Evolutionary conservation across 768 basidiomycete genomes (phyloP), one percentile per base, ranked within the genome.

Genomic region (Xerocomus spinulosus): DNA sequence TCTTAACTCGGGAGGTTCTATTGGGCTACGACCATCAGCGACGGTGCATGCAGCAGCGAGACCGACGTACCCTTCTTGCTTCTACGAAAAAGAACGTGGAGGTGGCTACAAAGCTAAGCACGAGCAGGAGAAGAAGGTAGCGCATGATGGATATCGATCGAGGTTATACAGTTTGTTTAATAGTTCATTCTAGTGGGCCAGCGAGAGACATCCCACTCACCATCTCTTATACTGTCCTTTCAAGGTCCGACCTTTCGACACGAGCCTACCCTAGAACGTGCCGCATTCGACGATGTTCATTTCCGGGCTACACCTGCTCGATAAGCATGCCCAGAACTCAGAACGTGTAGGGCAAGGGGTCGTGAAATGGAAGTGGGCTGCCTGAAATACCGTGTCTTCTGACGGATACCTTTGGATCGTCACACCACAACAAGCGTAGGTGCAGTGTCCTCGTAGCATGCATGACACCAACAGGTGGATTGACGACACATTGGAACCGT

Each of bases 71-170:
- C 62, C 48, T 50, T 58, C 49, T 58, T 45, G 52, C 60, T 49
- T 62, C 60, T 53, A 61, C 62, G 17, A 51, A 62, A 64, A 62
- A 62, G 60, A 62, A 62, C 30, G 60, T 64, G 49, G 60, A 62
- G 38, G 42, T 43, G 3, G 60, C 62, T 50, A 62, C 44, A 51
- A 62, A 62, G 36, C 62, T 64, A 2, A 62, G 60, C 39, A 62
- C 60, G 42, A 64, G 50, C 34, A 64, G 9, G 29, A 62, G 60
- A 43, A 62, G 60, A 51, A 64, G 53, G 53, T 51, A 64, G 29
- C 60, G 60, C 60, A 62, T 61, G 45, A 28, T 38, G 42, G 21
- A 32, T 41, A 44, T 44, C 44, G 18, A 25, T 34, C 30, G 26
- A 23, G 23, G 38, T 3, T 37, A 42, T 49, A 26, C 34, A 34